Evolutionary conservation across 805 yeast species (phyloP).

Genomic region (Priceomyces castillae): DNA sequence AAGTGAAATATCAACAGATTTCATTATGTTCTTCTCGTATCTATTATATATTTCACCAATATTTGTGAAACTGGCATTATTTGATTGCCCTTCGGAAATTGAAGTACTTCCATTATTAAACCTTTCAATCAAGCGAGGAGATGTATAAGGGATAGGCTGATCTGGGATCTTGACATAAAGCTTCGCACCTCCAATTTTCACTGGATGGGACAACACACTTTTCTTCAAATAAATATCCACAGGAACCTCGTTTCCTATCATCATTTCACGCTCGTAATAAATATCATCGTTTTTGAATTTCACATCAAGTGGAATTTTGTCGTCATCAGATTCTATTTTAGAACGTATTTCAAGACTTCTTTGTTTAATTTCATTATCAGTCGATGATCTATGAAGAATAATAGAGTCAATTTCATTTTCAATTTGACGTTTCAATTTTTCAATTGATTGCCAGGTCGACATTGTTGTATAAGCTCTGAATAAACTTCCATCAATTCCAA

Average conservation of each 20-base stretch:
- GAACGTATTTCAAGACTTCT: constrained; percentile 27
- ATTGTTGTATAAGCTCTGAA: constrained; percentile 22
- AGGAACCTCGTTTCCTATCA: constrained; percentile 27
- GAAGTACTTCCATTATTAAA: constrained; percentile 27
- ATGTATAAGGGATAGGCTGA: constrained; percentile 32
- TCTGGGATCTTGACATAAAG: constrained; percentile 33
- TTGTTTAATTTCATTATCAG: constrained; percentile 28
- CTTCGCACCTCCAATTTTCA: constrained; percentile 33
- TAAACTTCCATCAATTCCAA: constrained; percentile 37
- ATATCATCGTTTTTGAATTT: constrained; percentile 3
- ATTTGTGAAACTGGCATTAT: constrained; percentile 9
- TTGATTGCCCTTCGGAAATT: constrained; percentile 5
- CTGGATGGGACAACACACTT: constrained; percentile 30
- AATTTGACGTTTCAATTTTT: constrained; percentile 25
- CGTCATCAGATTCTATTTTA: constrained; percentile 1
- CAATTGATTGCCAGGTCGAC: constrained; percentile 33
- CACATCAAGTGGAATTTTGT: background rate
- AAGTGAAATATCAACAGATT: constrained; percentile 25
- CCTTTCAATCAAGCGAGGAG: constrained; percentile 36
- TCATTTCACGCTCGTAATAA: constrained; percentile 16
- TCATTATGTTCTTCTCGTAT: constrained; percentile 18
- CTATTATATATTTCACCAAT: constrained; percentile 33
- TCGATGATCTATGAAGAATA: constrained; percentile 24
- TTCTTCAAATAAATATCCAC: constrained; percentile 32
- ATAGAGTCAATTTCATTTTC: constrained; percentile 37